Evolutionary conservation across 169 alveolate species (phyloP).

Genomic region (Pseudocohnilembus persalinus): DNA sequence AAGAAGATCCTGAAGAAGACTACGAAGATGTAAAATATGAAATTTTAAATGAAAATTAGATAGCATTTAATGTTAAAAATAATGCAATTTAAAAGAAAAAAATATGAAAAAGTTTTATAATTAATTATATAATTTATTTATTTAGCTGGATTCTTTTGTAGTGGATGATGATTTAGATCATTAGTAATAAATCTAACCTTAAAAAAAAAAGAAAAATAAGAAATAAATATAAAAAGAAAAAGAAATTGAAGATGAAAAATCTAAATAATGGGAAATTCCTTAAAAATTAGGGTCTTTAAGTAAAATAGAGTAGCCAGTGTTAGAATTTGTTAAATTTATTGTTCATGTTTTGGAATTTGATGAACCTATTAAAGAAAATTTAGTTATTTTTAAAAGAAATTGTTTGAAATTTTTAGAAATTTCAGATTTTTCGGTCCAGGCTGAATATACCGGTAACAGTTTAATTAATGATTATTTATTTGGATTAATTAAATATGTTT

Average conservation of each 20-base stretch:
- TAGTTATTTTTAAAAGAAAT: slow-evolving; percentile 60
- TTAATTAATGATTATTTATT: no score
- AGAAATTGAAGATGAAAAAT: slow-evolving; percentile 45
- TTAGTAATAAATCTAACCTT: slow-evolving; percentile 39
- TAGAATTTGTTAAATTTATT: slow-evolving; percentile 74
- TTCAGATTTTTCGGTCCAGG: slow-evolving; percentile 69
- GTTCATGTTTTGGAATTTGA: slow-evolving; percentile 73
- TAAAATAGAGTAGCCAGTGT: slow-evolving; percentile 50
- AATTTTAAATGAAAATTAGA: background rate
- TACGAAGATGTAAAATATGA: no score
- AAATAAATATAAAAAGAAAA: slow-evolving; percentile 39
- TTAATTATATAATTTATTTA: background rate
- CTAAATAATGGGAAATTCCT: slow-evolving; percentile 69
- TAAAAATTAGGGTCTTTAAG: slow-evolving; percentile 63
- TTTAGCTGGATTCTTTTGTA: background rate
- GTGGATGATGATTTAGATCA: slow-evolving; percentile 26
- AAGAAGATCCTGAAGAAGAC: no score
- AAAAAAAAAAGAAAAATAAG: slow-evolving; percentile 13
- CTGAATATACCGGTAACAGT: slow-evolving; percentile 40
- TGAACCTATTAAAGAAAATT: slow-evolving; percentile 49
- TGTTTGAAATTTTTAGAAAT: slow-evolving; percentile 66
- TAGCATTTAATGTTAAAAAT: background rate
- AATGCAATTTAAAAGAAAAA: background rate
- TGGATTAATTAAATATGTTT: no score
- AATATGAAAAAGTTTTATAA: background rate